These are phyloP conservation scores for Suhomyces kunorum DNA, from an alignment of 1,139 yeast species.

Conservation along the genomic window DNA sequence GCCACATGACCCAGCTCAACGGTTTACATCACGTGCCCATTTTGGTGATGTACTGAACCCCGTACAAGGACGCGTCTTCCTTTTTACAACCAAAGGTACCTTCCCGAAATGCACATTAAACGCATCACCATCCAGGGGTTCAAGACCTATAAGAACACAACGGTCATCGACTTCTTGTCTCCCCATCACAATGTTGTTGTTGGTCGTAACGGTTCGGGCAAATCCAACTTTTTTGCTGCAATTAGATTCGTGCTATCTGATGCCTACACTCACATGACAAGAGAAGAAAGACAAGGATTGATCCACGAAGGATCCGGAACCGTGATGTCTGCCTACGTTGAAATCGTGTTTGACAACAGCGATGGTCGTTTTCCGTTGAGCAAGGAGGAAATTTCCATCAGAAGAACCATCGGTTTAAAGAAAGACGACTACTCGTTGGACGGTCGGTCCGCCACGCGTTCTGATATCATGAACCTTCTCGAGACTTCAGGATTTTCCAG, in stretches of 20 bases:
- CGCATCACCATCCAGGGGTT: conserved; percentile 82
- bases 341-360: conserved; percentile 78
- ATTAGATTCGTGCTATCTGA: conserved; percentile 90
- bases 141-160: conserved; percentile 87
- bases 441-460: conserved; percentile 73
- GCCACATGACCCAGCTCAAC: too few relatives aligned
- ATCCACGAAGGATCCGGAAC: conserved; percentile 92
- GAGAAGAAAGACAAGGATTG: conserved; percentile 86
- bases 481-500: conserved; percentile 93
- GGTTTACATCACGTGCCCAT: neutral
- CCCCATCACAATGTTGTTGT: conserved; percentile 88
- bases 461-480: conserved; percentile 78
- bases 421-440: conserved; percentile 89
- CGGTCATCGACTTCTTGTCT: conserved; percentile 73
- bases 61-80: conserved; percentile 5
- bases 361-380: conserved; percentile 76
- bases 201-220: conserved; percentile 96
- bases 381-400: conserved; percentile 65
- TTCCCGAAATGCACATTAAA: conserved; percentile 40
- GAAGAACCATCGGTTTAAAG: conserved; percentile 89
- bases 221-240: conserved; percentile 94
- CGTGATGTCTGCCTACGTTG: conserved; percentile 91
- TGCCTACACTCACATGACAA: conserved; percentile 82
- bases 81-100: neutral
- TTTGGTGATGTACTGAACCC: neutral